These are phyloP conservation scores for Solanum piurae DNA, from an alignment of 257 asterid genomes.

Conservation along the genomic window DNA sequence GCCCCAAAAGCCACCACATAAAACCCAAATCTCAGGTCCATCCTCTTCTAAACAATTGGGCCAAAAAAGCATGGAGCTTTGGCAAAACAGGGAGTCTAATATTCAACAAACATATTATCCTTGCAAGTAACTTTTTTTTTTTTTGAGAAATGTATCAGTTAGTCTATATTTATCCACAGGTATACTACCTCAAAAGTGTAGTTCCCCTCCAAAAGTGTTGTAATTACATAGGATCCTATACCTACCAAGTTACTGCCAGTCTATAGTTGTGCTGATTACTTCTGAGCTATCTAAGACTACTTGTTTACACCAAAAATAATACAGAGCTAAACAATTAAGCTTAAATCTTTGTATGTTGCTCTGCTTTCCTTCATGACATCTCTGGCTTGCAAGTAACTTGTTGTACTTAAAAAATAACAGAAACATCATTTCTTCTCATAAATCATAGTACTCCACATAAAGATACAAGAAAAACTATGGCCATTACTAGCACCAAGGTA, in stretches of 20 bases:
- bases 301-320: too few species aligned
- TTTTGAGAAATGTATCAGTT: too few species aligned
- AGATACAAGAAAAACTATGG: neutral
- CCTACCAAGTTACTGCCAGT: too few species aligned
- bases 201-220: too few species aligned
- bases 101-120: neutral
- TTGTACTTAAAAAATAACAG: neutral
- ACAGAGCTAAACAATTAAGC: too few species aligned
- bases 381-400: neutral
- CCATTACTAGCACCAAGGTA: neutral
- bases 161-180: too few species aligned
- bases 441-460: neutral
- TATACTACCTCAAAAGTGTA: too few species aligned
- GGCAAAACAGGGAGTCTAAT: neutral
- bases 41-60: neutral
- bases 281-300: too few species aligned
- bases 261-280: too few species aligned
- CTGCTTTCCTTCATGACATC: too few species aligned
- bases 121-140: neutral
- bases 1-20: neutral
- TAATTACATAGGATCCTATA: too few species aligned
- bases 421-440: neutral
- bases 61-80: neutral
- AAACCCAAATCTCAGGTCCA: neutral
- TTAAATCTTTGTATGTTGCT: too few species aligned